Evolutionary conservation across 176 grass and related monocot genomes (phyloP), one percentile per base, ranked within the genome.

Genomic region (Chloris gayana): DNA sequence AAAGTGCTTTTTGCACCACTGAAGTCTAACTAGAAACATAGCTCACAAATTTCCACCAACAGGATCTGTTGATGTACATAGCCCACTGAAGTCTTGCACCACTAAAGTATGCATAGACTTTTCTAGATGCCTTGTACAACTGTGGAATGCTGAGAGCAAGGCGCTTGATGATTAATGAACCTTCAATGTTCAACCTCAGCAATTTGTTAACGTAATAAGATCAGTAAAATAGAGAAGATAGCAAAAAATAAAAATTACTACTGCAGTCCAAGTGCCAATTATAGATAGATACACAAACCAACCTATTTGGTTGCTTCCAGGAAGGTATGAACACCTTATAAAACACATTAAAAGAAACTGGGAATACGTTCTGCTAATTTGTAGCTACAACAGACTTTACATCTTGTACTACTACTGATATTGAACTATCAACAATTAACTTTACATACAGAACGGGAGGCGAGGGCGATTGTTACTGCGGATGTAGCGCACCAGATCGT

Each of bases 381-480:
- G 26, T 33, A 76, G 15, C 21, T 50, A 62, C 53, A 68, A 66
- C 68, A 24, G 44, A 33, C 27, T 89, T 76, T 76, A 81, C 70
- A 88, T 80, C 19, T 9, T 37, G 66, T 14, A 70, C n/a, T n/a
- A n/a, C n/a, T n/a, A n/a, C 31, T 19, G 54, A 9, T 57, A 49
- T 57, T 50, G 61, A 42, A 67, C 22, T 51, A 14, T 45, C 29
- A n/a, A 18, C 66, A 35, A 47, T 7, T 35, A 81, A 51, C 72
- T 85, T 89, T 81, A 89, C 19, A 85, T 29, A 14, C 87, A 89
- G 67, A 89, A 89, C 1, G 83, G 83, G 64, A 89, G 73, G 66
- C 83, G 72, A 30, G 27, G 77, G 26, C 83, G 77, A 69, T 77
- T 77, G 24, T 82, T 72, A 26, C 31, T 89, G 73, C 87, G 83